A percentile compares a stretch with the other conserved stretches of the same genome.
These are phyloP conservation scores for Lasiodiplodia sp. DNA, from an alignment of 2,329 filamentous ascomycete species.

Conservation along the genomic window DNA sequence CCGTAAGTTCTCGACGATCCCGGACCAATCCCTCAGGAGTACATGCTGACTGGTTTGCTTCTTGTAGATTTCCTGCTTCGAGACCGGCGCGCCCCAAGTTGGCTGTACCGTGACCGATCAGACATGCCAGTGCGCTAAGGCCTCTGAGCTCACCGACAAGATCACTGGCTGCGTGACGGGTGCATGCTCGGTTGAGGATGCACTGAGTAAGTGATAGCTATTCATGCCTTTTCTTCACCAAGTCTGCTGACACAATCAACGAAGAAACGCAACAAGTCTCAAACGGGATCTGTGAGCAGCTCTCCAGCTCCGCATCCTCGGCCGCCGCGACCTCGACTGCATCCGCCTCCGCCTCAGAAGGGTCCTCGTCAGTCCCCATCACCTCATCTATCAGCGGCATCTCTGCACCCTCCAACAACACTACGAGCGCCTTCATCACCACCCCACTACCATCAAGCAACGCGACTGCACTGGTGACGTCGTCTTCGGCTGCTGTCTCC, in stretches of 20 bases:
- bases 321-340: slow-evolving; percentile 35
- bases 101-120: slow-evolving; percentile 57
- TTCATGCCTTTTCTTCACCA: not conserved
- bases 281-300: slow-evolving; percentile 37
- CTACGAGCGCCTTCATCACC: not conserved
- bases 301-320: slow-evolving; percentile 33
- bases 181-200: slow-evolving; percentile 47
- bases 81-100: slow-evolving; percentile 54
- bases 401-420: slow-evolving; percentile 19
- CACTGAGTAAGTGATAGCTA: slow-evolving; percentile 46
- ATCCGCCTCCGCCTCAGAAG: slow-evolving; percentile 10
- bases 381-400: slow-evolving; percentile 1
- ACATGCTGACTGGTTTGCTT: not conserved
- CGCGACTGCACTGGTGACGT: not conserved
- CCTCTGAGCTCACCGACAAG: slow-evolving; percentile 44
- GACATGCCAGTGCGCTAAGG: slow-evolving; percentile 61
- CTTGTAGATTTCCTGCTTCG: slow-evolving; percentile 56
- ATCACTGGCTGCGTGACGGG: slow-evolving; percentile 51
- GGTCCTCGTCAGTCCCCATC: slow-evolving; percentile 22
- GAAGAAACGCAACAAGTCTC: slow-evolving; percentile 34
- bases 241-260: not conserved
- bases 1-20: slow-evolving; percentile 38
- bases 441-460: not conserved
- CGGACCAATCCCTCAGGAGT: not conserved
- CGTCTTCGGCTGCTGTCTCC: not conserved